Base-by-base conservation (phyloP, 169 alveolate species). In the Amoebophrya sp. region DNA sequence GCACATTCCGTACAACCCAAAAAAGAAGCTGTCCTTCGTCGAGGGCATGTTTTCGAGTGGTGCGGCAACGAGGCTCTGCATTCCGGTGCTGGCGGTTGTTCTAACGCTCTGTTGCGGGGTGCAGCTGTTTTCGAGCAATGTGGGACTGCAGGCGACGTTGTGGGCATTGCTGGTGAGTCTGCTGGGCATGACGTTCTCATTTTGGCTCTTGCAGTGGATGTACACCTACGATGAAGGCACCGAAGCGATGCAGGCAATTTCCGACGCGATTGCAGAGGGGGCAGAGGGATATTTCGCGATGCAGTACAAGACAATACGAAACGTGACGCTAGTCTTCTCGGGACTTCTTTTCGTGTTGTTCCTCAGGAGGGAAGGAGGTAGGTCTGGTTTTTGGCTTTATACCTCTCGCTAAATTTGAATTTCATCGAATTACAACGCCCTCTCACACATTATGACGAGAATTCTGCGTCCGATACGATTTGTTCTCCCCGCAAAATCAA, bases 251-350 rank as follows among this genome's bases (percentile, higher is more conserved):
- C 92, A 94, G 40, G 94, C 89, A 58, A 92, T 96, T 42, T 94
- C 96, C 48, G 93, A 93, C 40, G 95, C 96, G 18, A 96, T 96
- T 43, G 91, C 90, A 69, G 98, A 96, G 92, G 98, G 98, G 40
- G 88, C 96, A 0, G 98, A 96, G 93, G 98, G 98, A 7, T 96
- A 94, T 91, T 95, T 96, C 91, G 93, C 93, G n/a, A 96, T 96
- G 70, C 94, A 96, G 88, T 96, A 95, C 91, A 95, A 95, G n/a
- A 95, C 97, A 38, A 95, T 96, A 1, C 91, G 93, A 69, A 94
- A 94, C 88, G 89, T 95, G 34, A 94, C 97, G 40, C 41, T 94
- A 26, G 58, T 94, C 7, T 93, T 94, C 92, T 92, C 97, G 31
- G 2, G 93, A 41, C 48, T 92, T 2, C 89, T 96, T 20, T 92